phyloP scores from a whole-genome alignment of 495 filamentous ascomycete species.

The Hypomontagnella submonticulosa region DNA sequence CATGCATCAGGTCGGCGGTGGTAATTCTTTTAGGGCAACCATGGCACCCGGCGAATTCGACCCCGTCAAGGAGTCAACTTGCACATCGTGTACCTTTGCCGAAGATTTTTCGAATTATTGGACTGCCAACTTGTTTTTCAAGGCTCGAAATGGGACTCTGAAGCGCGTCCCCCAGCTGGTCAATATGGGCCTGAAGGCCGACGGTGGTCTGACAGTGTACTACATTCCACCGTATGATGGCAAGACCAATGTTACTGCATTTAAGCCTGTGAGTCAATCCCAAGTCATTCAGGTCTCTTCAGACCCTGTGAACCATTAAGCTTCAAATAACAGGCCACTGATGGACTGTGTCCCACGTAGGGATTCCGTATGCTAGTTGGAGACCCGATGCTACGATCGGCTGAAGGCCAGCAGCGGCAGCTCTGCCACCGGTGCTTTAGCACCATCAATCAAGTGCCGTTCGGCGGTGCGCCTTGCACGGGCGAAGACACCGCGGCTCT shows the following conservation, averaged over 20 bases:
- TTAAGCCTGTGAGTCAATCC: conserved; percentile 48
- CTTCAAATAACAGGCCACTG: not conserved
- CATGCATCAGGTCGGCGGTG: conserved; percentile 57
- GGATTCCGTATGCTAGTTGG: conserved; percentile 82
- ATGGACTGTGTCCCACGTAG: conserved; percentile 9
- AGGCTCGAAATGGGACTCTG: conserved; percentile 52
- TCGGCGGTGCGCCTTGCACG: conserved; percentile 50
- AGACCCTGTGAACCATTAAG: conserved; percentile 14
- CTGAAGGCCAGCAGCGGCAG: conserved; percentile 48
- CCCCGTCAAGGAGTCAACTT: conserved; percentile 41
- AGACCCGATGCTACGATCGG: conserved; percentile 62
- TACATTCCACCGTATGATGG: conserved; percentile 55
- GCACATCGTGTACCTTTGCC: conserved; percentile 49
- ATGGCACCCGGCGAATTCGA: conserved; percentile 47
- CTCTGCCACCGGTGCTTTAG: conserved; percentile 54
- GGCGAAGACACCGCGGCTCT: conserved; percentile 50
- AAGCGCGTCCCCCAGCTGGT: conserved; percentile 54
- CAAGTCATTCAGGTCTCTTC: not conserved
- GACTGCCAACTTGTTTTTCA: conserved; percentile 57
- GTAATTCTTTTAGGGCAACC: conserved; percentile 49
- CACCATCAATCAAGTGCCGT: conserved; percentile 49
- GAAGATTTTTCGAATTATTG: conserved; percentile 58
- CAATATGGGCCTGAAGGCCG: conserved; percentile 50
- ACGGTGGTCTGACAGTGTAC: conserved; percentile 56
- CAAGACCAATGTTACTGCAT: conserved; percentile 56